These are phyloP conservation scores for Phytophthora europaea DNA, from an alignment of 352 stramenopile genomes.

Conservation along the genomic window DNA sequence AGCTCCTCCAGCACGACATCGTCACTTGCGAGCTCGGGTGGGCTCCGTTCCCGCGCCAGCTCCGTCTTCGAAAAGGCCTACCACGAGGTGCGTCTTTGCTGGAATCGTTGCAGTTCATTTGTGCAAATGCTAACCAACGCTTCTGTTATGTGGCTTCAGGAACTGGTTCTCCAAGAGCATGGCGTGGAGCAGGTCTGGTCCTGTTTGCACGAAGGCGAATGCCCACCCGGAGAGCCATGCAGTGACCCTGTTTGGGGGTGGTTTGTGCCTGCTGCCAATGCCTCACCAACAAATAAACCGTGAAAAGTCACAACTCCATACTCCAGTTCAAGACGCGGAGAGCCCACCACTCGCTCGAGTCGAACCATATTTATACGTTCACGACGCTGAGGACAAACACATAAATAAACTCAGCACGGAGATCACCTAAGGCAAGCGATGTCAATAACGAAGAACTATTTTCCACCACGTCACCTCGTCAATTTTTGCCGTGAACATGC, in stretches of 20 bases:
- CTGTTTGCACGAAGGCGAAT: constrained; percentile 47
- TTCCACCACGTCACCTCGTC: constrained; percentile 12
- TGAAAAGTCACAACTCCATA: constrained; percentile 1
- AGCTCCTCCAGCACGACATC: constrained; percentile 44
- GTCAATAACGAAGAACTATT: not conserved
- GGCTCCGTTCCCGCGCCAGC: constrained; percentile 49
- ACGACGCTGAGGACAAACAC: not conserved
- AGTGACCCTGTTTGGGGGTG: constrained; percentile 75
- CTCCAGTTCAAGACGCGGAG: not conserved
- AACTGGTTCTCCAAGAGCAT: constrained; percentile 29
- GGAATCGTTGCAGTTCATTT: not conserved
- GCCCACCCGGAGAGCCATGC: constrained; percentile 44
- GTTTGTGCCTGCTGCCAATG: constrained; percentile 50
- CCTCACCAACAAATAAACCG: constrained; percentile 31
- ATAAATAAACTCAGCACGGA: not conserved
- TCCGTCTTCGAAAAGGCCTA: constrained; percentile 52
- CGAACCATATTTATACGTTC: constrained; percentile 39
- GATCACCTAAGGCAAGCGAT: not conserved
- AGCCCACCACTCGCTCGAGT: constrained; percentile 11
- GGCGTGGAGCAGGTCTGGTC: constrained; percentile 33
- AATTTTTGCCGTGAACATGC: constrained; percentile 25
- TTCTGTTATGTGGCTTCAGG: constrained; percentile 22
- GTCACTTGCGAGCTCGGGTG: constrained; percentile 34
- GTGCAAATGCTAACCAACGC: constrained; percentile 17
- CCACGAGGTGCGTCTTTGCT: constrained; percentile 38